Conservation (phyloP, 805 yeast species). For the Candida berthetii region DNA sequence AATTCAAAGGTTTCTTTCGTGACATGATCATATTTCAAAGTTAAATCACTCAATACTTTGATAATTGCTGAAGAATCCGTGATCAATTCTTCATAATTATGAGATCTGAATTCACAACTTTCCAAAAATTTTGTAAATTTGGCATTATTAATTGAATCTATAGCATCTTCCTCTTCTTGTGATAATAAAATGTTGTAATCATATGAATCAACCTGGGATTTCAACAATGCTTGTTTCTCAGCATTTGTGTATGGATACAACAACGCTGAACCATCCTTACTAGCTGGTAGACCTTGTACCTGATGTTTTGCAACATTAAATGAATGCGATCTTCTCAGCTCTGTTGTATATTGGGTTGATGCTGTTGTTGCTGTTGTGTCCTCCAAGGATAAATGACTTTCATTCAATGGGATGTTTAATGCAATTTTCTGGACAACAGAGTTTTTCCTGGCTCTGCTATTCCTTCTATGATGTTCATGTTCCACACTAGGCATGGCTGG, state of each 20-base stretch:
- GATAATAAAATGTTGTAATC: constrained; percentile 35
- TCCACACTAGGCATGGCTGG: constrained; percentile 13
- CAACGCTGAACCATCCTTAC: not conserved
- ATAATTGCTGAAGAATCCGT: constrained; percentile 39
- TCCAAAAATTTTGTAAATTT: constrained; percentile 24
- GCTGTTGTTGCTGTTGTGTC: not conserved
- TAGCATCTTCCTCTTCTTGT: constrained; percentile 30
- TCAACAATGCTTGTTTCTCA: constrained; percentile 30
- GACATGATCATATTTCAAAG: constrained; percentile 50
- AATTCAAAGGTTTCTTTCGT: constrained; percentile 58
- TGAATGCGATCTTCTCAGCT: constrained; percentile 11
- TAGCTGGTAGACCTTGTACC: not conserved
- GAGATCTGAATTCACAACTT: constrained; percentile 23
- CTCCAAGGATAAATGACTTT: constrained; percentile 8
- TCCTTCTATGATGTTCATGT: constrained; percentile 4
- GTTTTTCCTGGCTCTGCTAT: constrained; percentile 42
- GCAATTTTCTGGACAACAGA: constrained; percentile 64
- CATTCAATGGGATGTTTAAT: constrained; percentile 37
- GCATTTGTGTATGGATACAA: constrained; percentile 21
- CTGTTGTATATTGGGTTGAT: not conserved
- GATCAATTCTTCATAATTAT: constrained; percentile 30
- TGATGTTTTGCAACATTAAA: constrained; percentile 1
- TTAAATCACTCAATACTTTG: constrained; percentile 38
- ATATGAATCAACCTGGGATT: constrained; percentile 29
- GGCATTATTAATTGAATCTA: constrained; percentile 30